phyloP scores from a whole-genome alignment of 1,284 basidiomycete species.

The Cystobasidium slooffiae region DNA sequence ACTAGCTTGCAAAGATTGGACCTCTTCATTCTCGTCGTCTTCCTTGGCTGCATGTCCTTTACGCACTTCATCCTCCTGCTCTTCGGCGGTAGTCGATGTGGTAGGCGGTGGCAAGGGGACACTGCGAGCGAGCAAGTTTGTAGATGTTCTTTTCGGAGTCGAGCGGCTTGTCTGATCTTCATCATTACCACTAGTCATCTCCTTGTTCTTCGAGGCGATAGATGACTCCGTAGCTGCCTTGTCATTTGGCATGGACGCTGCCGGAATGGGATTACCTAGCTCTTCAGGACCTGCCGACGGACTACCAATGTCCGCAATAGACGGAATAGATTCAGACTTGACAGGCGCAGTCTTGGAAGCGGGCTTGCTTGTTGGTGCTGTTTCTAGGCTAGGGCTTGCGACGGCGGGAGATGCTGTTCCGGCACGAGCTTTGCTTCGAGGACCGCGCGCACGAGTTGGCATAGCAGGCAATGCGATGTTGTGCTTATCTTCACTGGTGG shows the following conservation, averaged over 20 bases:
- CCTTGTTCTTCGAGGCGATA: slow-evolving; percentile 16
- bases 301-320: slow-evolving; percentile 45
- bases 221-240: background rate
- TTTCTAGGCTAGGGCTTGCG: slow-evolving; percentile 44
- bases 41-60: background rate
- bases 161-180: background rate
- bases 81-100: slow-evolving; percentile 42
- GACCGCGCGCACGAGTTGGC: slow-evolving; percentile 50
- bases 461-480: slow-evolving; percentile 48
- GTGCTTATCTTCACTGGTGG: background rate
- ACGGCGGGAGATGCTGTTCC: slow-evolving; percentile 47
- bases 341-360: slow-evolving; percentile 31
- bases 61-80: slow-evolving; percentile 22
- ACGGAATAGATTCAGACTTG: slow-evolving; percentile 44
- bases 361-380: slow-evolving; percentile 32
- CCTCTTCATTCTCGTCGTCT: background rate
- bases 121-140: slow-evolving; percentile 25
- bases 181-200: slow-evolving; percentile 27
- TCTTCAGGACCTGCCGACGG: slow-evolving; percentile 34
- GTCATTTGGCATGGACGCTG: slow-evolving; percentile 18
- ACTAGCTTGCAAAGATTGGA: background rate
- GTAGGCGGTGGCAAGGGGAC: slow-evolving; percentile 46
- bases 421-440: slow-evolving; percentile 43
- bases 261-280: slow-evolving; percentile 28
- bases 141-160: slow-evolving; percentile 21